Evolutionary conservation across 1,284 basidiomycete species (phyloP), one percentile per base, ranked within the genome.

Genomic region (Gastroboletus turbinatus): DNA sequence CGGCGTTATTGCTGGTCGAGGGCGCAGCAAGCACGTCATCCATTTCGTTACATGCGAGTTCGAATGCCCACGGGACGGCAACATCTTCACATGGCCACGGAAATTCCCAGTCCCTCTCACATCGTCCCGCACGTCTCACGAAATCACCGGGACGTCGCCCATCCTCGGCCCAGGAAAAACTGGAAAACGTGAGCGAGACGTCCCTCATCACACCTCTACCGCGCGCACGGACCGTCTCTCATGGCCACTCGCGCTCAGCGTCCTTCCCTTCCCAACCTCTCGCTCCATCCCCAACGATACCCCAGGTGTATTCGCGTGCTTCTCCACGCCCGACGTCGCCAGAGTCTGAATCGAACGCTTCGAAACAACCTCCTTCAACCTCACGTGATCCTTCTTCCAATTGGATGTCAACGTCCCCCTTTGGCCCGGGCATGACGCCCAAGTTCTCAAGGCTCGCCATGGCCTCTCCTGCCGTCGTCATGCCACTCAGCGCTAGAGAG

Each of bases 361-460:
- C 33, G n/a, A 67, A 68, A 50, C 65, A 62, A 10, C 25, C 52
- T 7, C 56, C 68, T 9, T 58, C 68, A 1, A 38, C 40, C 1
- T 63, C 67, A 59, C 70, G 70, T 67, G 66, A 72, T 17, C 63
- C 67, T 14, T 0, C 53, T 46, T 56, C 67, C 8, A 68, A 68
- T 11, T 72, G 69, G 69, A 61, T 73, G 53, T 64, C 70, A 2
- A 67, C 69, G 0, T 54, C 69, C n/a, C 67, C 70, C 39, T 69
- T 69, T 58, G 67, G 67, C 6, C 69, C 67, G 3, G 63, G 59
- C 4, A 6, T n/a, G 36, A 63, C 60, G 1, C 67, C 67, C 9
- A 71, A 60, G 45, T 73, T 69, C 42, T 69, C 67, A 2, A 66
- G 70, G 46, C 67, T 70, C 14, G 30, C 68, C 29, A 60, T 69